Percentiles rank a stretch among this genome's conserved stretches.
Evolutionary conservation across 495 filamentous ascomycete genomes (phyloP).

Genomic region (Xylaria scruposa): DNA sequence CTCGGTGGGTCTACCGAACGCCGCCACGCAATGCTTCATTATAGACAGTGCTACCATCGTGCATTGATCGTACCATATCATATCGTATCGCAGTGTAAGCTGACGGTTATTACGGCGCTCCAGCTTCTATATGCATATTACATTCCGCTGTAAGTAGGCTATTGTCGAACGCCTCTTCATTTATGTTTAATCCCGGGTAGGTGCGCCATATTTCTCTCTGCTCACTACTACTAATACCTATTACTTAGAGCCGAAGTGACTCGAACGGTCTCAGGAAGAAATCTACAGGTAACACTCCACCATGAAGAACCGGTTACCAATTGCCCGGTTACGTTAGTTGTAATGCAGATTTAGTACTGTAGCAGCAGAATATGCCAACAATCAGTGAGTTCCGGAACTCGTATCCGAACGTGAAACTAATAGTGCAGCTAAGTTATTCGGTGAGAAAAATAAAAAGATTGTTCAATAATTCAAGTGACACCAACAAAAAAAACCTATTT

Average conservation of each 20-base stretch:
- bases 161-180: background rate
- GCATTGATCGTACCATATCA: conserved; percentile 18
- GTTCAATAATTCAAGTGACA: too few species aligned
- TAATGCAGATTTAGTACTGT: background rate
- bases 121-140: background rate
- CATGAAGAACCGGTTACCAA: background rate
- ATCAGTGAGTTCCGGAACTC: too few species aligned
- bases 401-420: too few species aligned
- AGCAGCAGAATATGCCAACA: background rate
- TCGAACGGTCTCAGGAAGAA: background rate
- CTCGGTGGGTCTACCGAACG: background rate
- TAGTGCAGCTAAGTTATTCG: too few species aligned
- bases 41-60: conserved; percentile 5
- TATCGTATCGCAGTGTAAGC: conserved; percentile 5
- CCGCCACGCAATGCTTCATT: conserved; percentile 14
- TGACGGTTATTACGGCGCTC: conserved; percentile 16
- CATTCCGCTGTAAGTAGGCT: background rate
- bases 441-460: too few species aligned
- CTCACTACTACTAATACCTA: background rate
- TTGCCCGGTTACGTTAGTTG: background rate
- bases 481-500: too few species aligned
- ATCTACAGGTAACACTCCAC: background rate
- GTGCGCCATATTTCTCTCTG: background rate
- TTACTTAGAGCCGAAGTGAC: background rate
- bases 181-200: background rate